Evolutionary conservation across 2,329 filamentous ascomycete species (phyloP).

Genomic region (Aureobasidium sp.): DNA sequence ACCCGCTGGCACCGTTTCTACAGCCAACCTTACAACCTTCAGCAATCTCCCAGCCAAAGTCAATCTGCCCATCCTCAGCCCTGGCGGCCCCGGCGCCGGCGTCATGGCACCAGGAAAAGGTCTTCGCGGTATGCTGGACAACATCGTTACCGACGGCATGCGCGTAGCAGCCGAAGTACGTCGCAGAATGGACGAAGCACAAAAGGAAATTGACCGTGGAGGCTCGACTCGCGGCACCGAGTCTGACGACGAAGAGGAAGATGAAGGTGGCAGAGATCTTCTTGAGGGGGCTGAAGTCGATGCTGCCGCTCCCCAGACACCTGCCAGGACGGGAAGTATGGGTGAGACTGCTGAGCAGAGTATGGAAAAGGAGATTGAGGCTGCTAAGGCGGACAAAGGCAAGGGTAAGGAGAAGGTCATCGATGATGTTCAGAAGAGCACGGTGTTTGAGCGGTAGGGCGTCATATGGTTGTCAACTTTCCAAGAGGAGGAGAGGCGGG

Average conservation of each 20-base stretch:
- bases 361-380: conserved; percentile 15
- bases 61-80: conserved; percentile 21
- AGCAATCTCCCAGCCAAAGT: conserved; percentile 53
- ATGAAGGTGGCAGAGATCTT: conserved; percentile 54
- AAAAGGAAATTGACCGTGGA: conserved; percentile 82
- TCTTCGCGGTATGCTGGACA: conserved; percentile 86
- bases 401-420: conserved; percentile 24
- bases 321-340: neutral
- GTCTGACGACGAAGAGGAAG: conserved; percentile 61
- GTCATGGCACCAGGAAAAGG: conserved; percentile 63
- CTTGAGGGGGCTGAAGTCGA: conserved; percentile 44
- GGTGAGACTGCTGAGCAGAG: neutral
- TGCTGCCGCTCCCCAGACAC: conserved; percentile 5
- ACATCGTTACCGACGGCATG: conserved; percentile 96
- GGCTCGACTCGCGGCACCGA: conserved; percentile 48
- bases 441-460: conserved; percentile 27
- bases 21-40: conserved; percentile 77
- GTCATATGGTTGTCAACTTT: neutral
- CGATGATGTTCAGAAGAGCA: conserved; percentile 29
- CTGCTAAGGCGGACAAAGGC: conserved; percentile 21
- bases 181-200: conserved; percentile 89
- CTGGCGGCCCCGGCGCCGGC: conserved; percentile 36
- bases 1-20: conserved; percentile 41
- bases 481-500: neutral
- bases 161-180: conserved; percentile 88